These are phyloP conservation scores for Fonsecaea nubica DNA, from an alignment of 2,329 filamentous ascomycete genomes.

Conservation along the genomic window DNA sequence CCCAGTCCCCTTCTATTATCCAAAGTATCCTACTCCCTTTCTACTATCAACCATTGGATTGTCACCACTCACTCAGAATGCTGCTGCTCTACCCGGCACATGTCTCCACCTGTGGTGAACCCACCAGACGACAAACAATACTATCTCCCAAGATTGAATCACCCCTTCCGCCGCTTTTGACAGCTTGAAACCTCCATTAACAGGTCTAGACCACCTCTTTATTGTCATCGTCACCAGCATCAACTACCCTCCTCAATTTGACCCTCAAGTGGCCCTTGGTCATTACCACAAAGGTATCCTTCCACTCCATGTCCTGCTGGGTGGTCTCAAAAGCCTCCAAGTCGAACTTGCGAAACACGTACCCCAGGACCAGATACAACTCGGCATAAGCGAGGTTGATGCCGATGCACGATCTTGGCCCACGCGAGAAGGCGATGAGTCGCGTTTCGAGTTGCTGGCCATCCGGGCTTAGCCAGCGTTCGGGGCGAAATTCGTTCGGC, in stretches of 20 bases:
- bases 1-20: too few species aligned
- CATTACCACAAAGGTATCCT: slow-evolving; percentile 35
- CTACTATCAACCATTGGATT: too few species aligned
- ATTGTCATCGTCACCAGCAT: neutral
- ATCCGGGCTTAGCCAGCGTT: slow-evolving; percentile 25
- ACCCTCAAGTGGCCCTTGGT: slow-evolving; percentile 27
- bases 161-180: too few species aligned
- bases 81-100: too few species aligned
- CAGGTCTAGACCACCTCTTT: too few species aligned
- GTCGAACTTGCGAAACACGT: slow-evolving; percentile 44
- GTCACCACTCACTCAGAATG: too few species aligned
- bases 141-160: neutral
- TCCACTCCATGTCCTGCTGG: slow-evolving; percentile 42
- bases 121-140: neutral
- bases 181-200: too few species aligned
- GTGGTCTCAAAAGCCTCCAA: slow-evolving; percentile 42
- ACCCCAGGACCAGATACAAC: slow-evolving; percentile 44
- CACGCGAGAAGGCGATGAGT: slow-evolving; percentile 31
- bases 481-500: slow-evolving; percentile 28
- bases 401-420: slow-evolving; percentile 36
- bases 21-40: too few species aligned
- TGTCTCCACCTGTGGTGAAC: too few species aligned
- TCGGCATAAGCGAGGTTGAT: slow-evolving; percentile 45
- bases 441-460: slow-evolving; percentile 21
- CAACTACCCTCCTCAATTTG: slow-evolving; percentile 8